Evolutionary conservation across 2,329 filamentous ascomycete species (phyloP).

Genomic region (Sporothrix variecibatus): DNA sequence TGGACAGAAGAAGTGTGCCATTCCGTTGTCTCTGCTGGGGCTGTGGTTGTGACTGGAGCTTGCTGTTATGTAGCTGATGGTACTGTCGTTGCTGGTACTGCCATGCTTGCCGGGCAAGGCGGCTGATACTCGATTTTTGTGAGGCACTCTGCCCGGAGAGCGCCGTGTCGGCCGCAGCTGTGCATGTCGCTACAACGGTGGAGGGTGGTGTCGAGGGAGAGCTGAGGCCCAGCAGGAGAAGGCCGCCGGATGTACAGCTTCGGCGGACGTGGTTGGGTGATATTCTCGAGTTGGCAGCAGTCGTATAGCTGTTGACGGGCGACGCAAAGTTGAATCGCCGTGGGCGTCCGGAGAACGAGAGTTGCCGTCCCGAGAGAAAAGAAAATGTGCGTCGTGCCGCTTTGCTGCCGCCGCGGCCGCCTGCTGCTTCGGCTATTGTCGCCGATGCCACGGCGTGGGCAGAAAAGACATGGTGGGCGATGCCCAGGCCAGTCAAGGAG

Average conservation of each 20-base stretch:
- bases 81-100: conserved; percentile 33
- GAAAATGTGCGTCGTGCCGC: conserved; percentile 17
- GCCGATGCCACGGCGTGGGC: conserved; percentile 2
- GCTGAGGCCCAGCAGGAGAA: conserved; percentile 52
- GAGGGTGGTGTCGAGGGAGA: conserved; percentile 44
- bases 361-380: conserved; percentile 18
- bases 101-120: conserved; percentile 42
- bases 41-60: background rate
- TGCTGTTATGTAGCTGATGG: conserved; percentile 30
- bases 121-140: conserved; percentile 38
- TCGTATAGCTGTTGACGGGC: background rate
- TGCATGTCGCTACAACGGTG: conserved; percentile 44
- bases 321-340: background rate
- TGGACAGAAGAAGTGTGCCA: background rate
- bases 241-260: conserved; percentile 57
- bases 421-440: conserved; percentile 13
- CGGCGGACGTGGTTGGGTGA: conserved; percentile 47
- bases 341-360: conserved; percentile 12
- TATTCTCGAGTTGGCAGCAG: conserved; percentile 32
- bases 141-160: conserved; percentile 31
- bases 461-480: conserved; percentile 25
- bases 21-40: background rate
- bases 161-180: conserved; percentile 44
- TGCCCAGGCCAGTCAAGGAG: conserved; percentile 23
- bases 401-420: conserved; percentile 12